phyloP scores from a whole-genome alignment of 768 basidiomycete species.

The Tylopilus subfusipes region DNA sequence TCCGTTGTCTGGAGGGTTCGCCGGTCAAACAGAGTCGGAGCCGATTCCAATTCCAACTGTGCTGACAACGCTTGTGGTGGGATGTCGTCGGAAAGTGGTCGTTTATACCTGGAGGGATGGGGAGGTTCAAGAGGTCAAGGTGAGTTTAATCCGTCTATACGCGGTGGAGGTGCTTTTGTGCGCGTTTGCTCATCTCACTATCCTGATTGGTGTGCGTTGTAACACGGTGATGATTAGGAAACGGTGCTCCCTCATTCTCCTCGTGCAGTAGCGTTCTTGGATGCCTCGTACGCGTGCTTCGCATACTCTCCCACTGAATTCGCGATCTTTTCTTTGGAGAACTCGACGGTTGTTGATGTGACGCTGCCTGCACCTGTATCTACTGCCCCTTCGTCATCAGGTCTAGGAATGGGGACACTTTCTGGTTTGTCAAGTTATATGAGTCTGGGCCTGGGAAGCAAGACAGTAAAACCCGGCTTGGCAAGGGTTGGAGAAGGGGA shows the following conservation, averaged over 20 bases:
- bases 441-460: slow-evolving; percentile 75
- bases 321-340: slow-evolving; percentile 65
- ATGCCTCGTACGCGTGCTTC: slow-evolving; percentile 59
- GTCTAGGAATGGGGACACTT: slow-evolving; percentile 63
- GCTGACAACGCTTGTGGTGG: slow-evolving; percentile 77
- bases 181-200: background rate
- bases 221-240: slow-evolving; percentile 50
- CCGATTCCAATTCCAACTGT: slow-evolving; percentile 56
- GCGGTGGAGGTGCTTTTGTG: background rate
- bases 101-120: slow-evolving; percentile 87
- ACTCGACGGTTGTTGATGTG: slow-evolving; percentile 56
- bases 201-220: background rate
- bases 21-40: slow-evolving; percentile 3
- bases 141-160: slow-evolving; percentile 29
- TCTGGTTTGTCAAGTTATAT: slow-evolving; percentile 77
- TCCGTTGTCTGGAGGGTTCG: slow-evolving; percentile 6
- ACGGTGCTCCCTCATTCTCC: slow-evolving; percentile 82
- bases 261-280: slow-evolving; percentile 75
- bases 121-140: slow-evolving; percentile 68
- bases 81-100: slow-evolving; percentile 81
- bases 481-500: slow-evolving; percentile 57
- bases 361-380: slow-evolving; percentile 40
- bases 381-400: slow-evolving; percentile 27
- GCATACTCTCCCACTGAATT: slow-evolving; percentile 71
- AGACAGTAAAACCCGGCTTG: slow-evolving; percentile 58